Evolutionary conservation across 495 filamentous ascomycete species (phyloP).

Genomic region (Neohortaea acidophila): DNA sequence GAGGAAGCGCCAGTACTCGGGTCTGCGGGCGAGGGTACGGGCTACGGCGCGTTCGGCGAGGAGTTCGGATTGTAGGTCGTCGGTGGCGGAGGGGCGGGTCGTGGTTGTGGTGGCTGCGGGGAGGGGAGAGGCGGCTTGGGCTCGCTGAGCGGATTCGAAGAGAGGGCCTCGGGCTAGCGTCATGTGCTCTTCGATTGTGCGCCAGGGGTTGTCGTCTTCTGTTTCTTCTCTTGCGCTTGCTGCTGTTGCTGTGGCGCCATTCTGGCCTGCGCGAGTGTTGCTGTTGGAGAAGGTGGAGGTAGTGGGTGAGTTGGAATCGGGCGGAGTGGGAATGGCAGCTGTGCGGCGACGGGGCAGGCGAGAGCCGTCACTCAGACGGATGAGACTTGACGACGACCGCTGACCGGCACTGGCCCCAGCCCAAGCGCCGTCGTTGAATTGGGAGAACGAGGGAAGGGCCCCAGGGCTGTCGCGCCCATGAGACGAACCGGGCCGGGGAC

Average conservation of each 20-base stretch:
- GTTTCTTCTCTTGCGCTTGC: too few relatives aligned
- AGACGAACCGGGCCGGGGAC: background rate
- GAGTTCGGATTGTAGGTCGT: slow-evolving; percentile 5
- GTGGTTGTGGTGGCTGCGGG: slow-evolving; percentile 1
- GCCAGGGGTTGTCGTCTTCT: slow-evolving; percentile 28
- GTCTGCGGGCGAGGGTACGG: slow-evolving; percentile 7
- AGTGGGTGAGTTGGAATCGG: slow-evolving; percentile 3
- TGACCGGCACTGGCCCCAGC: too few relatives aligned
- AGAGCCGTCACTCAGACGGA: slow-evolving; percentile 5
- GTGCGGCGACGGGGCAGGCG: slow-evolving; percentile 21
- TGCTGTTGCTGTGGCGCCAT: too few relatives aligned
- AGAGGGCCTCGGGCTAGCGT: slow-evolving; percentile 20
- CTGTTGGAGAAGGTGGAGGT: background rate
- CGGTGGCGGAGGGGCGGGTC: background rate
- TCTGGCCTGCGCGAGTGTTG: background rate
- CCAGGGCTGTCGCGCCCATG: background rate
- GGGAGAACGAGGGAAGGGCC: background rate
- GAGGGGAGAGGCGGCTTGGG: slow-evolving; percentile 4
- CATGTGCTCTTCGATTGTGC: slow-evolving; percentile 32
- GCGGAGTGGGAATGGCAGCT: slow-evolving; percentile 18
- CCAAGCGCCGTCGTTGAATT: too few relatives aligned
- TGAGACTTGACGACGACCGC: too few relatives aligned
- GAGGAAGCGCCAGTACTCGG: slow-evolving; percentile 5
- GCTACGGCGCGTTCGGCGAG: slow-evolving; percentile 8
- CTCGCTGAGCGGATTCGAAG: slow-evolving; percentile 16